Conservation (phyloP, 179 eudicot species). For the Kewa caespitosa region DNA sequence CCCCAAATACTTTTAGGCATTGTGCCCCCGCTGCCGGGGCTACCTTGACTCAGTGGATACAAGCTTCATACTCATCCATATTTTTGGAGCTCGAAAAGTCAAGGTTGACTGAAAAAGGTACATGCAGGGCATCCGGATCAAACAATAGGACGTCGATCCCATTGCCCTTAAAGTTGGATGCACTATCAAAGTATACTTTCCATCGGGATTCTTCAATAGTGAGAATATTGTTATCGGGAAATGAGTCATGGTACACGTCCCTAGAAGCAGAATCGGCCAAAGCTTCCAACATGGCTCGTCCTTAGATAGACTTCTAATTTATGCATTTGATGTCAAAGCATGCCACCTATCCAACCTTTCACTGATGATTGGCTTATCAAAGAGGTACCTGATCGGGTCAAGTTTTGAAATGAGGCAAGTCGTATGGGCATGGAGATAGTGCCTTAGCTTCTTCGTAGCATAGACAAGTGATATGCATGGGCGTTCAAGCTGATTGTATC, state of each 20-base stretch:
- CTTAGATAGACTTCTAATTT: not conserved
- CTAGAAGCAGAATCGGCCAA: not conserved
- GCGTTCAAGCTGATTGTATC: not conserved
- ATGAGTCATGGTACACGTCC: not conserved
- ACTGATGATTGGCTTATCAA: too few relatives aligned
- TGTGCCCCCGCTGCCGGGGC: not conserved
- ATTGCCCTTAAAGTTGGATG: not conserved
- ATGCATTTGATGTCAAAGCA: not conserved
- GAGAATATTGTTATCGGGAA: too few relatives aligned
- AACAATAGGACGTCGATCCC: not conserved
- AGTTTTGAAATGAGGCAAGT: too few relatives aligned
- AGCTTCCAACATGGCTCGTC: not conserved
- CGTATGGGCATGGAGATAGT: too few relatives aligned
- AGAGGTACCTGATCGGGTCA: too few relatives aligned
- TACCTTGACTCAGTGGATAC: not conserved
- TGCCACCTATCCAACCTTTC: not conserved
- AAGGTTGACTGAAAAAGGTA: not conserved
- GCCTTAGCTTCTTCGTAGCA: not conserved
- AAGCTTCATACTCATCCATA: not conserved
- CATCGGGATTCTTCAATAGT: not conserved
- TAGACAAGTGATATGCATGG: not conserved
- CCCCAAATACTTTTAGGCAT: not conserved
- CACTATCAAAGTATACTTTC: not conserved
- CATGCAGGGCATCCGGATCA: not conserved
- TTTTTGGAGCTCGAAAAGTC: not conserved